phyloP scores from a whole-genome alignment of 2,329 filamentous ascomycete genomes.

The Xylaria digitata region DNA sequence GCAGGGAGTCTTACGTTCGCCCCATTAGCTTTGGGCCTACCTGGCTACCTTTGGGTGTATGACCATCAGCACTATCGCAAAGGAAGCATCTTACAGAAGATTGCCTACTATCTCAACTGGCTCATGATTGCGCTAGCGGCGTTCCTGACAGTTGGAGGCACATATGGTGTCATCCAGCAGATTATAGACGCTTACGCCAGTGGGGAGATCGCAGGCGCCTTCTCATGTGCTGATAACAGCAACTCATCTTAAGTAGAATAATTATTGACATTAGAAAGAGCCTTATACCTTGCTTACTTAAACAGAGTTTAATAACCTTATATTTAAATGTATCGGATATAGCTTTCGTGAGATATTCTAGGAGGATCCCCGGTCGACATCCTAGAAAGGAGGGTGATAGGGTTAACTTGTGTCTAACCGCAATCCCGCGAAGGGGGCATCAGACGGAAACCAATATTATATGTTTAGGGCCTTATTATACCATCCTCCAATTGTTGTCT shows the following conservation, averaged over 20 bases:
- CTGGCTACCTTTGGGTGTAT: conserved; percentile 22
- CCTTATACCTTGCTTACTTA: too few relatives aligned
- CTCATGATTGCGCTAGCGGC: conserved; percentile 20
- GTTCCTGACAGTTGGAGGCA: conserved; percentile 23
- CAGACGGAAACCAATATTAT: too few relatives aligned
- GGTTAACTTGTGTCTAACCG: too few relatives aligned
- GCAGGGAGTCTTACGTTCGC: conserved; percentile 23
- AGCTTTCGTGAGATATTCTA: too few relatives aligned
- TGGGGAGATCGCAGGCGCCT: conserved; percentile 13
- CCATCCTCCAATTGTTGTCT: too few relatives aligned
- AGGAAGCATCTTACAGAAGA: conserved; percentile 1
- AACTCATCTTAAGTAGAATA: conserved; percentile 8
- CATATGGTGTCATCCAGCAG: conserved; percentile 25
- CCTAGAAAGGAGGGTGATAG: too few relatives aligned
- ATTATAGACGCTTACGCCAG: conserved; percentile 23
- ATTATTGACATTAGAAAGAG: too few relatives aligned
- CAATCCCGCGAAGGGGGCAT: too few relatives aligned
- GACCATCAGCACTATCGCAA: conserved; percentile 27
- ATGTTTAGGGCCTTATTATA: too few relatives aligned
- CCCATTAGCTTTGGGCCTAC: conserved; percentile 9
- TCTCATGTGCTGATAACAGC: conserved; percentile 20
- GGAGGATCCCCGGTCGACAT: too few relatives aligned
- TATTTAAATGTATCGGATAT: too few relatives aligned
- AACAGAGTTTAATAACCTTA: too few relatives aligned
- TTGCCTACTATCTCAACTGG: conserved; percentile 23